Evolutionary conservation across 2,329 filamentous ascomycete genomes (phyloP).

Genomic region (Colletotrichum sp.): DNA sequence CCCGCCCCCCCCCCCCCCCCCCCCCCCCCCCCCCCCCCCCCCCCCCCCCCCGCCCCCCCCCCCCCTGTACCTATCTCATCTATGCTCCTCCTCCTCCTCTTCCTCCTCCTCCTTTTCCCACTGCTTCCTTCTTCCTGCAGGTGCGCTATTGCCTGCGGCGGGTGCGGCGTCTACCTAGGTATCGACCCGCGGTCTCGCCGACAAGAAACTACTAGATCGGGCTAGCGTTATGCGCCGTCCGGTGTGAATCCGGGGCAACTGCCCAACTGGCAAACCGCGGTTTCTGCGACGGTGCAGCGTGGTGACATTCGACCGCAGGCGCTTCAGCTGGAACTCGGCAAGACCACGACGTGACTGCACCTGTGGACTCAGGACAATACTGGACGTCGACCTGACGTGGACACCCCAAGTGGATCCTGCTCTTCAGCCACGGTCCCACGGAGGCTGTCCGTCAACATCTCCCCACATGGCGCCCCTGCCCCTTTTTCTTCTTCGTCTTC

Average conservation of each 20-base stretch:
- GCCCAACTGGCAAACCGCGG: not conserved
- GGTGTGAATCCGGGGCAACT: not conserved
- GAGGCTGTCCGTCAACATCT: not conserved
- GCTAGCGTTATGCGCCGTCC: not conserved
- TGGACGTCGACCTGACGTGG: not conserved
- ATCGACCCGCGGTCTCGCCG: not conserved
- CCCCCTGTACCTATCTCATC: too few relatives aligned
- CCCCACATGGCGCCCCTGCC: slow-evolving; percentile 2
- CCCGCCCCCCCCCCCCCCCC: too few relatives aligned
- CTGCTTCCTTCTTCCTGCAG: not conserved
- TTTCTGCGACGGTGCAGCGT: not conserved
- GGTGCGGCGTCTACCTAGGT: not conserved
- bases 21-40: too few relatives aligned
- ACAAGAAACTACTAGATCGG: not conserved
- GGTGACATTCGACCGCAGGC: not conserved
- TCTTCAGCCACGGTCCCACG: not conserved
- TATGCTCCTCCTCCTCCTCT: too few relatives aligned
- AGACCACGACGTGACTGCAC: not conserved
- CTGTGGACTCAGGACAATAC: not conserved
- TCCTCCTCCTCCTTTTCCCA: not conserved
- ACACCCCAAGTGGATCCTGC: not conserved
- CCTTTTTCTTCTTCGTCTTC: not conserved
- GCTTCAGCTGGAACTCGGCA: not conserved
- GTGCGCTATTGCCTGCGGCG: not conserved
- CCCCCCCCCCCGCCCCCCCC: too few relatives aligned